Evolutionary conservation across 495 filamentous ascomycete species (phyloP).

Genomic region (Chaetomium cochliodes): DNA sequence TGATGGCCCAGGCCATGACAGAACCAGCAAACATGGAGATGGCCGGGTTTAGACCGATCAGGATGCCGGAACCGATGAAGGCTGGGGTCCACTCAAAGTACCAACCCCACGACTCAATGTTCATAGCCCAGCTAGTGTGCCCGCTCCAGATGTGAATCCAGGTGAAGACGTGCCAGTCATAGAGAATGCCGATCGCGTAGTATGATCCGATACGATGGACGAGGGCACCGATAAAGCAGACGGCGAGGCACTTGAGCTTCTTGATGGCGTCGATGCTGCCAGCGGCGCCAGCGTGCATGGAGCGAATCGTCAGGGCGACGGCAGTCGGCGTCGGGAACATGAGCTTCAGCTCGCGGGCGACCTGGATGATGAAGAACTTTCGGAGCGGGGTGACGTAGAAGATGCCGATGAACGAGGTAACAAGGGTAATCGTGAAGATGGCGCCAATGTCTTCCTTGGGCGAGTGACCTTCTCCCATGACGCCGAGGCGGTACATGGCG

Average conservation of each 20-base stretch:
- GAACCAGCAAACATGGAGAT: slow-evolving; percentile 61
- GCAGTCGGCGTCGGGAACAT: slow-evolving; percentile 66
- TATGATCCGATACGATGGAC: slow-evolving; percentile 58
- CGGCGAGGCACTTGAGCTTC: slow-evolving; percentile 57
- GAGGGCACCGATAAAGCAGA: slow-evolving; percentile 52
- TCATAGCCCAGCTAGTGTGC: slow-evolving; percentile 55
- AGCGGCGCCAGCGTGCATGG: slow-evolving; percentile 58
- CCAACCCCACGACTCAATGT: slow-evolving; percentile 67
- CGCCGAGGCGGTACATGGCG: slow-evolving; percentile 59
- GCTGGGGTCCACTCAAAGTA: slow-evolving; percentile 63
- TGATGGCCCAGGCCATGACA: slow-evolving; percentile 63
- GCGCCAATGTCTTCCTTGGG: slow-evolving; percentile 57
- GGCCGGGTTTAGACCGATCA: slow-evolving; percentile 64
- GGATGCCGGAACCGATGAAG: slow-evolving; percentile 65
- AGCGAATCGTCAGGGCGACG: slow-evolving; percentile 62
- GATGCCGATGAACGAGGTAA: slow-evolving; percentile 65
- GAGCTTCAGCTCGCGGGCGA: slow-evolving; percentile 60
- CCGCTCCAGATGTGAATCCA: slow-evolving; percentile 63
- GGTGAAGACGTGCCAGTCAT: slow-evolving; percentile 65
- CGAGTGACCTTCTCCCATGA: slow-evolving; percentile 44
- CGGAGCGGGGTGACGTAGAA: slow-evolving; percentile 67
- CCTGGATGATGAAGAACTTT: slow-evolving; percentile 68
- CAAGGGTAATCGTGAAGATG: slow-evolving; percentile 60
- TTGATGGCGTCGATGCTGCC: slow-evolving; percentile 55
- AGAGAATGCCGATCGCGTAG: slow-evolving; percentile 62